Conservation (phyloP, 306 rosid genomes). For the Cicer pinnatifidum region DNA sequence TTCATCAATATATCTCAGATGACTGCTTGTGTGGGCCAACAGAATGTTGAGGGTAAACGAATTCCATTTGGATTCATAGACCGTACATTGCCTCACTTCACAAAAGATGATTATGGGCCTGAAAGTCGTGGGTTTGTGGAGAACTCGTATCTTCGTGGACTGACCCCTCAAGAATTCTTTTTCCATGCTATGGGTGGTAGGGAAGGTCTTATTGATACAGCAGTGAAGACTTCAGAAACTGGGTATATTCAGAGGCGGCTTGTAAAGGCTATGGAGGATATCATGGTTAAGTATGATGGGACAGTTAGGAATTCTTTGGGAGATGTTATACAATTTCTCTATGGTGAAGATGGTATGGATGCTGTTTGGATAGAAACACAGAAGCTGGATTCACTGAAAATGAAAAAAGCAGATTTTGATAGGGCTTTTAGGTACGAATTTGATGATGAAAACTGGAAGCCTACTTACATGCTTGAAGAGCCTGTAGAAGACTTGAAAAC, state of each 20-base stretch:
- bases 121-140: constrained; percentile 99
- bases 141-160: constrained; percentile 92
- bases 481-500: constrained; percentile 96
- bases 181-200: constrained; percentile 99
- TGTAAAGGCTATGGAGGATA: constrained; percentile 99
- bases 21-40: constrained; percentile 99
- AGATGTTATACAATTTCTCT: constrained; percentile 95
- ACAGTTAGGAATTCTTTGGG: constrained; percentile 98
- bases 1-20: constrained; percentile 97
- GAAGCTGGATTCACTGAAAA: constrained; percentile 91
- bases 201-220: constrained; percentile 99
- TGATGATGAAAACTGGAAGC: constrained; percentile 95
- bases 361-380: constrained; percentile 97
- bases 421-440: constrained; percentile 83
- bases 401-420: constrained; percentile 86
- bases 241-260: constrained; percentile 98
- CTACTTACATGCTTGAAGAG: constrained; percentile 90
- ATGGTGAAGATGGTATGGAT: constrained; percentile 99
- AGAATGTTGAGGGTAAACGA: constrained; percentile 98
- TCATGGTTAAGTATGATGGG: constrained; percentile 99
- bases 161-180: constrained; percentile 98
- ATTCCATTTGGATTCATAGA: constrained; percentile 95
- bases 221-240: constrained; percentile 98
- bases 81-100: constrained; percentile 95
- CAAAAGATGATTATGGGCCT: constrained; percentile 95